These are phyloP conservation scores for Fusarium ambrosium DNA, from an alignment of 2,329 filamentous ascomycete genomes.

Conservation along the genomic window DNA sequence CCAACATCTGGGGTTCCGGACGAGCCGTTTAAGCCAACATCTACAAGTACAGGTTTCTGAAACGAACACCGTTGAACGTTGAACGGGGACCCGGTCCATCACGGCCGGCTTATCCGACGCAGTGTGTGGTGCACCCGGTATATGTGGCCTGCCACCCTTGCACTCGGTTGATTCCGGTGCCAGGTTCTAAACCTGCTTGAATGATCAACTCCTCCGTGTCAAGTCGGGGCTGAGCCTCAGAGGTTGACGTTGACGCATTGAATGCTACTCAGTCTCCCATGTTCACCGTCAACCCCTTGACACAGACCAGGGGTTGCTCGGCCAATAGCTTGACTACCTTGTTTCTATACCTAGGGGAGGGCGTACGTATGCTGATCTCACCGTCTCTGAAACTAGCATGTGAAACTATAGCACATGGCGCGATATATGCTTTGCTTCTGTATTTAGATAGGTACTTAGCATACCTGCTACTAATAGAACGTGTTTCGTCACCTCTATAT, in stretches of 20 bases:
- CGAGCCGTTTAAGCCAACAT: constrained; percentile 17
- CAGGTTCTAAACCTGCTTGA: constrained; percentile 11
- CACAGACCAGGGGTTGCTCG: constrained; percentile 8
- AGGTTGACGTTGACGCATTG: neutral
- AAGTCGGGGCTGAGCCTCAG: constrained; percentile 18
- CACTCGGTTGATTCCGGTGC: constrained; percentile 36
- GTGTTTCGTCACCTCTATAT: constrained; percentile 9
- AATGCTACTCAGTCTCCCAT: constrained; percentile 17
- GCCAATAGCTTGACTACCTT: constrained; percentile 5
- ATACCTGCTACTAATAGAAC: constrained; percentile 1
- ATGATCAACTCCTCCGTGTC: constrained; percentile 10
- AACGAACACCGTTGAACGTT: constrained; percentile 28
- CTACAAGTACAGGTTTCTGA: constrained; percentile 24
- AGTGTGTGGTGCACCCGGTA: constrained; percentile 7
- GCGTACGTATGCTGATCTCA: neutral
- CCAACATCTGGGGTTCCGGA: constrained; percentile 10
- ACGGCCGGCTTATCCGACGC: constrained; percentile 7
- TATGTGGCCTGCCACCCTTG: constrained; percentile 20
- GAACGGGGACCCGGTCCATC: neutral
- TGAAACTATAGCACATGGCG: neutral
- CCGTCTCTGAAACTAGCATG: neutral
- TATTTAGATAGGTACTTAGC: neutral
- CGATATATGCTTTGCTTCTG: neutral
- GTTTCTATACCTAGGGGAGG: neutral
- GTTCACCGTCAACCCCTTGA: constrained; percentile 18